Evolutionary conservation across 805 yeast genomes (phyloP).

Genomic region (Cyberlindnera euphorbiae): DNA sequence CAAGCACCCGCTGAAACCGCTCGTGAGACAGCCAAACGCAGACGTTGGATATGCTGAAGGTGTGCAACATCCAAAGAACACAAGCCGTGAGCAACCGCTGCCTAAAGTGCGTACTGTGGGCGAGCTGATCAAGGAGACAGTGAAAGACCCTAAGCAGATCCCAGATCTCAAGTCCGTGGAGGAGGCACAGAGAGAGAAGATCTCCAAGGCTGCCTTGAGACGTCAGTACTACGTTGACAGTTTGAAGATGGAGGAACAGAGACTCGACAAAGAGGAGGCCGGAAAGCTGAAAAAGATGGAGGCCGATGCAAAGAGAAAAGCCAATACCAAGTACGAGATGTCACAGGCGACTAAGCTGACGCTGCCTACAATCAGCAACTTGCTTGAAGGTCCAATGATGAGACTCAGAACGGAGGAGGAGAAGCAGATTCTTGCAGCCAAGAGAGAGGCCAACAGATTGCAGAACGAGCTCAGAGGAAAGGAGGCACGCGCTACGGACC

Average conservation of each 20-base stretch:
- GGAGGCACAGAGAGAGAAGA: conserved; percentile 26
- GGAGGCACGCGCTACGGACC: conserved; percentile 47
- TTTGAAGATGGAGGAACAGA: conserved; percentile 31
- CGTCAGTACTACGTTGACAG: conserved; percentile 66
- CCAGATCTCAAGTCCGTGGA: conserved; percentile 21
- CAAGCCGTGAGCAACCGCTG: conserved; percentile 49
- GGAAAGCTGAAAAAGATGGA: conserved; percentile 25
- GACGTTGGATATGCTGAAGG: conserved; percentile 70
- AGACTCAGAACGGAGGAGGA: conserved; percentile 72
- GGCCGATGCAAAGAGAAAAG: conserved; percentile 26
- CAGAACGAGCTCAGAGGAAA: conserved; percentile 46
- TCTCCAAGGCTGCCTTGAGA: conserved; percentile 55
- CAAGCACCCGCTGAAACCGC: conserved; percentile 46
- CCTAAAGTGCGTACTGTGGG: conserved; percentile 55
- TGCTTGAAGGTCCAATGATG: conserved; percentile 65
- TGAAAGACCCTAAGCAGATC: conserved; percentile 37
- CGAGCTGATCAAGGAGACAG: conserved; percentile 51
- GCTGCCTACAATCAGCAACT: conserved; percentile 71
- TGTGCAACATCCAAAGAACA: conserved; percentile 60
- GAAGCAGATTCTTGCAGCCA: conserved; percentile 46
- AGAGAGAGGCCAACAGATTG: conserved; percentile 64
- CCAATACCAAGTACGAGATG: conserved; percentile 35
- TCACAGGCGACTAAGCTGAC: conserved; percentile 58
- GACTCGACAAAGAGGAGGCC: conserved; percentile 31
- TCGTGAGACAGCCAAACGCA: conserved; percentile 41